Evolutionary conservation across 805 yeast genomes (phyloP).

Genomic region (Starmerella scarabaei): DNA sequence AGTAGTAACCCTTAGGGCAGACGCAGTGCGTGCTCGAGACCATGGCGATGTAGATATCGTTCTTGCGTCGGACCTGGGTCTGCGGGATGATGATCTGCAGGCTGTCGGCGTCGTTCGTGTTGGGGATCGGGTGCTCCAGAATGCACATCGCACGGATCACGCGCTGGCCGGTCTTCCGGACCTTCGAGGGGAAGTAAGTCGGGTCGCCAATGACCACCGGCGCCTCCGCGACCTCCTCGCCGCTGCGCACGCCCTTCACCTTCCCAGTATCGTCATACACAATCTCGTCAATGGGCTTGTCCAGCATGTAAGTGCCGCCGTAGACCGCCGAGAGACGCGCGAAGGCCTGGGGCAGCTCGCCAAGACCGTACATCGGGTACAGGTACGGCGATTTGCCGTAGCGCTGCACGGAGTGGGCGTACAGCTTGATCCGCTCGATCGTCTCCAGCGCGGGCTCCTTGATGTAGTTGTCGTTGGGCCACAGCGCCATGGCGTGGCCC

Average conservation of each 20-base stretch:
- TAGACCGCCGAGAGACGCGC: constrained; percentile 93
- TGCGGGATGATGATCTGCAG: constrained; percentile 93
- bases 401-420: constrained; percentile 81
- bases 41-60: constrained; percentile 89
- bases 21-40: constrained; percentile 83
- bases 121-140: constrained; percentile 77
- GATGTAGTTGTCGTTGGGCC: constrained; percentile 84
- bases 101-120: constrained; percentile 71
- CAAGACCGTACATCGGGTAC: constrained; percentile 91
- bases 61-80: constrained; percentile 81
- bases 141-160: constrained; percentile 82
- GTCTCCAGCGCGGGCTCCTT: constrained; percentile 85
- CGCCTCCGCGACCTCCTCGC: constrained; percentile 83
- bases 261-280: constrained; percentile 52
- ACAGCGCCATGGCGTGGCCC: constrained; percentile 97
- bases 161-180: constrained; percentile 54
- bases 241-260: constrained; percentile 77
- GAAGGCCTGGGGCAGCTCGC: constrained; percentile 98
- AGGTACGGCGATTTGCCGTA: constrained; percentile 94
- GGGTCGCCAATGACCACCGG: constrained; percentile 95
- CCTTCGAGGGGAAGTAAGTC: constrained; percentile 84
- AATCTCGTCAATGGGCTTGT: constrained; percentile 86
- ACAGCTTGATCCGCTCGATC: constrained; percentile 69
- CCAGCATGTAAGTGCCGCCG: constrained; percentile 97
- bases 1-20: constrained; percentile 71